Conservation (phyloP, 2,329 filamentous ascomycete species). For the Exserohilum turcica region DNA sequence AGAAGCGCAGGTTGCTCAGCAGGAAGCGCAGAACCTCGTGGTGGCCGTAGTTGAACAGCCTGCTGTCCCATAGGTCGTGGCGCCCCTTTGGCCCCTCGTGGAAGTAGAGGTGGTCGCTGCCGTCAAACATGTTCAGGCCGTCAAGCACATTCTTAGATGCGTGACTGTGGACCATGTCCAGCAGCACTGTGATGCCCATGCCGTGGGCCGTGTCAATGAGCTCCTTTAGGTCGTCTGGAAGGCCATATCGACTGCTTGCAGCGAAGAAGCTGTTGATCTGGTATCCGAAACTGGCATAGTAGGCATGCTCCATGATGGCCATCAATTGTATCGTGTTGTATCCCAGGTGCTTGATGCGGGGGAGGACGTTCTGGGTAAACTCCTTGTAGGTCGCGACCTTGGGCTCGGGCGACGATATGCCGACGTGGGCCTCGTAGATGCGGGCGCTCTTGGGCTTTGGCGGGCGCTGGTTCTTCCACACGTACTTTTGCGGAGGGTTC, state of each 20-base stretch:
- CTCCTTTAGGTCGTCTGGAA: constrained; percentile 94
- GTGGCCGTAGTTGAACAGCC: constrained; percentile 94
- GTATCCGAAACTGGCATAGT: constrained; percentile 98
- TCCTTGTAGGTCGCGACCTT: constrained; percentile 95
- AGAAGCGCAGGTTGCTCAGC: constrained; percentile 92
- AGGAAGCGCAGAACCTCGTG: constrained; percentile 97
- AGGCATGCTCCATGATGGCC: constrained; percentile 99
- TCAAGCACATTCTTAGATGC: constrained; percentile 97
- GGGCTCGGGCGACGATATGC: constrained; percentile 90
- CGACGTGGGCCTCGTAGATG: constrained; percentile 98
- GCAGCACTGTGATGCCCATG: constrained; percentile 85
- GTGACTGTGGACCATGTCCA: constrained; percentile 97
- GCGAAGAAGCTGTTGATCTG: constrained; percentile 99
- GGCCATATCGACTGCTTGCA: constrained; percentile 91
- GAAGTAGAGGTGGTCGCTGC: constrained; percentile 94
- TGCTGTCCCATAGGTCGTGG: constrained; percentile 94
- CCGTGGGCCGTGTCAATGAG: constrained; percentile 93
- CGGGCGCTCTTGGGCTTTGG: constrained; percentile 84
- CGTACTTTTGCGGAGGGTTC: constrained; percentile 88
- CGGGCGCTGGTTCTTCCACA: constrained; percentile 81
- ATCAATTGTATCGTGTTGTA: constrained; percentile 99
- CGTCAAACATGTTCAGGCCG: constrained; percentile 94
- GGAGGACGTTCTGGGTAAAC: constrained; percentile 90
- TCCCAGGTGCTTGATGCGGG: constrained; percentile 84
- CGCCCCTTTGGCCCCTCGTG: constrained; percentile 82